Conservation (phyloP, 1,284 basidiomycete species). For the Heliocybe sulcata region DNA sequence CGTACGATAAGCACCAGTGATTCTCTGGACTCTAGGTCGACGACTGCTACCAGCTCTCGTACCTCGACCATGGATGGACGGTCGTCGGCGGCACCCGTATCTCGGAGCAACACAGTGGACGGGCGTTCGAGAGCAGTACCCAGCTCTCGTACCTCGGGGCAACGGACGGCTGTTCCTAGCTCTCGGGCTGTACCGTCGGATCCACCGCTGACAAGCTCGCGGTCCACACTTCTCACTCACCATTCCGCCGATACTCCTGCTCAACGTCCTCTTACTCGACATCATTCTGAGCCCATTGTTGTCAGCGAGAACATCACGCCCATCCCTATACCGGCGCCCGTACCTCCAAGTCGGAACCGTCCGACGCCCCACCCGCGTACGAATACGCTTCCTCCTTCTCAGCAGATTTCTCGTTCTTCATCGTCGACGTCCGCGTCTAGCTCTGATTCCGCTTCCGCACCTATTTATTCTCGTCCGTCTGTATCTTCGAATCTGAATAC, state of each 20-base stretch:
- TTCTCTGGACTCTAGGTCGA: background rate
- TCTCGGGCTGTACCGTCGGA: too few relatives aligned
- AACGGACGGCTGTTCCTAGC: too few relatives aligned
- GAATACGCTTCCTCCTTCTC: background rate
- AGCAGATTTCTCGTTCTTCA: background rate
- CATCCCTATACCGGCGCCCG: constrained; percentile 17
- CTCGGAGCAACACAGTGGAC: too few relatives aligned
- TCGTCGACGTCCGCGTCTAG: background rate
- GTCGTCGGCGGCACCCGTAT: too few relatives aligned
- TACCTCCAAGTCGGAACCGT: constrained; percentile 5
- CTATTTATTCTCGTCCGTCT: too few relatives aligned
- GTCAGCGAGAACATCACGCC: constrained; percentile 16
- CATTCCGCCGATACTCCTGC: constrained; percentile 19
- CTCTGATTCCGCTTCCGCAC: background rate
- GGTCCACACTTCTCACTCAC: constrained; percentile 16
- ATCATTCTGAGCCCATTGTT: constrained; percentile 21
- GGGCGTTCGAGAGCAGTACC: too few relatives aligned
- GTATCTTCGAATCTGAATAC: too few relatives aligned
- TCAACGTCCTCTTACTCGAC: constrained; percentile 22
- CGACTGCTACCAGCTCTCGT: background rate
- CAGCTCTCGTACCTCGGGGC: too few relatives aligned
- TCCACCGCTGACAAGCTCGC: constrained; percentile 10
- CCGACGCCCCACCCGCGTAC: background rate
- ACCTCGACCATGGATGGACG: background rate
- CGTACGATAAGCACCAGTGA: background rate